Base-by-base conservation (phyloP, 768 basidiomycete genomes). In the Leccinum uliginosum region DNA sequence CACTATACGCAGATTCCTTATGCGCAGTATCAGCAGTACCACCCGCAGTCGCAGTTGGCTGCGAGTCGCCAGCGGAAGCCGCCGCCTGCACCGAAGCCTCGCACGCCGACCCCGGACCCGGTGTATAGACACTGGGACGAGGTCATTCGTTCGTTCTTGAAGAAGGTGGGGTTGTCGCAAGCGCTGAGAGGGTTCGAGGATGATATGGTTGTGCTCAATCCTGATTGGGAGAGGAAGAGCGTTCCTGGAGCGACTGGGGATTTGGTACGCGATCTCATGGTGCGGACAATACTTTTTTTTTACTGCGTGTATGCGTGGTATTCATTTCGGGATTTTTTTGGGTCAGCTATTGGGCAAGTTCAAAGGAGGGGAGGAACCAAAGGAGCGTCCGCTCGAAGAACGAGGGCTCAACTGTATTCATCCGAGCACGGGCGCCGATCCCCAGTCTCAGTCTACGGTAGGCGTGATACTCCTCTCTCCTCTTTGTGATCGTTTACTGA, bases 161-260 rank as follows among this genome's bases (percentile, higher is more conserved):
- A 69, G 15, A 74, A 78, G 45, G 74, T 83, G 17, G 82, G 84
- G 4, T 67, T 90, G 21, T 75, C 71, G 1, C 84, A 89, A 63
- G 76, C 86, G 0, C 62, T 83, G 45, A 75, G 74, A 35, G 89
- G 85, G 0, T 82, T 91, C 48, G 83, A 87, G 61, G 70, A 76
- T n/a, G 89, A 91, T 63, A 79, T 90, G 73, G 65, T 90, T 5
- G 78, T 88, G n/a, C 69, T 90, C 73, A 90, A 83, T 58, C 65
- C 77, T 0, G 80, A 82, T 1, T 87, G 83, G 80, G 89, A 90
- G 69, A 74, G 75, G 35, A 73, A 75, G 56, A 76, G 72, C n/a
- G 74, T 89, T 7, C 81, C 83, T 10, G 71, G 65, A 0, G 87
- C 87, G 4, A 68, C 90, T 30, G 70, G 72, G 4, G 77, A 79